These are phyloP conservation scores for Cryptosporidium xiaoi DNA, from an alignment of 169 alveolate genomes.

Conservation along the genomic window DNA sequence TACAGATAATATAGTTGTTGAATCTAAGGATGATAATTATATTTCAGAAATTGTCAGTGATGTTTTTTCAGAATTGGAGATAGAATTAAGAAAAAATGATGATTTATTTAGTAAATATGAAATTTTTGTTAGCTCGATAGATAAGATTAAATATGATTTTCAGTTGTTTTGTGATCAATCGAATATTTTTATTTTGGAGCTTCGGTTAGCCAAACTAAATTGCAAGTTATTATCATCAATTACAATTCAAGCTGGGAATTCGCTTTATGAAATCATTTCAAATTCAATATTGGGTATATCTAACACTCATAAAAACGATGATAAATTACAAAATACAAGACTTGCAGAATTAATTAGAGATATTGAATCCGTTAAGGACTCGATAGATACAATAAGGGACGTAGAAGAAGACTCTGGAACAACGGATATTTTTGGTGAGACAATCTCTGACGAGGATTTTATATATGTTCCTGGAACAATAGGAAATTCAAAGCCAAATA, in stretches of 20 bases:
- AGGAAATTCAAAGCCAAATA: slow-evolving; percentile 8
- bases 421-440: slow-evolving; percentile 55
- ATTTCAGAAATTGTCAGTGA: background rate
- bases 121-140: background rate
- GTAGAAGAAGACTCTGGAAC: slow-evolving; percentile 15
- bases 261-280: slow-evolving; percentile 27
- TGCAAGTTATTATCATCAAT: slow-evolving; percentile 14
- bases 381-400: slow-evolving; percentile 26
- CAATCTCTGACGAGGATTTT: slow-evolving; percentile 55
- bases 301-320: background rate
- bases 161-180: slow-evolving; percentile 14
- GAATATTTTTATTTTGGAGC: slow-evolving; percentile 14
- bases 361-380: slow-evolving; percentile 25
- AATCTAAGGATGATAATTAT: background rate
- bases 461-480: slow-evolving; percentile 48
- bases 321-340: background rate
- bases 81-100: background rate
- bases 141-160: background rate
- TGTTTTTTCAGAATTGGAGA: slow-evolving; percentile 19
- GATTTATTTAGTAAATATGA: background rate
- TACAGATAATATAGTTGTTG: background rate
- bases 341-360: slow-evolving; percentile 18
- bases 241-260: slow-evolving; percentile 28
- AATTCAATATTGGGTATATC: slow-evolving; percentile 21
- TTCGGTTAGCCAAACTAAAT: background rate